Evolutionary conservation across 2,329 filamentous ascomycete species (phyloP).

Genomic region (Diaporthe sp.): DNA sequence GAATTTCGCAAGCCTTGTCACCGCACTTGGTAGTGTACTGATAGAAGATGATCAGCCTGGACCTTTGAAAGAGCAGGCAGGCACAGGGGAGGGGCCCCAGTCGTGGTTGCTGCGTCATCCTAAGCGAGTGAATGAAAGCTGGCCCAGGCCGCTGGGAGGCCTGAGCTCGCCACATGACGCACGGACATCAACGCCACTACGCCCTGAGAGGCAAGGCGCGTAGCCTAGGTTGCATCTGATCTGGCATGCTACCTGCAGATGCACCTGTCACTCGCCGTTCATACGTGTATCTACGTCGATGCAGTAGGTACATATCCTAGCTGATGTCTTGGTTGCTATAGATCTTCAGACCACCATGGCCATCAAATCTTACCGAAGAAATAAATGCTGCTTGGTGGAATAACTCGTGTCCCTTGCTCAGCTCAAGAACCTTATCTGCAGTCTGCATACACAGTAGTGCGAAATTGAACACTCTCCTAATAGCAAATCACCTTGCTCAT

Average conservation of each 20-base stretch:
- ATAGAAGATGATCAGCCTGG: constrained; percentile 25
- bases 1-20: constrained; percentile 2
- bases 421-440: not conserved
- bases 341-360: not conserved
- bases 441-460: not conserved
- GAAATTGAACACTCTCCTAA: too few species aligned
- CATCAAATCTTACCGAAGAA: not conserved
- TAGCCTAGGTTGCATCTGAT: not conserved
- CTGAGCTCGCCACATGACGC: constrained; percentile 40
- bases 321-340: not conserved
- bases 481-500: too few species aligned
- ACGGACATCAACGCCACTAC: constrained; percentile 36
- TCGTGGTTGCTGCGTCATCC: constrained; percentile 34
- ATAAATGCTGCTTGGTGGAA: not conserved
- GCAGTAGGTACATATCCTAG: not conserved
- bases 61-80: constrained; percentile 15
- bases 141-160: constrained; percentile 2
- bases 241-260: constrained; percentile 28
- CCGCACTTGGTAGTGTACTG: not conserved
- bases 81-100: not conserved
- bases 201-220: not conserved
- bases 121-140: constrained; percentile 3
- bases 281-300: not conserved
- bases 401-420: not conserved
- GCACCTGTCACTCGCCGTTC: constrained; percentile 10